phyloP scores from a whole-genome alignment of 371 early-diverging fungal genomes.

The Coemansia sp. region DNA sequence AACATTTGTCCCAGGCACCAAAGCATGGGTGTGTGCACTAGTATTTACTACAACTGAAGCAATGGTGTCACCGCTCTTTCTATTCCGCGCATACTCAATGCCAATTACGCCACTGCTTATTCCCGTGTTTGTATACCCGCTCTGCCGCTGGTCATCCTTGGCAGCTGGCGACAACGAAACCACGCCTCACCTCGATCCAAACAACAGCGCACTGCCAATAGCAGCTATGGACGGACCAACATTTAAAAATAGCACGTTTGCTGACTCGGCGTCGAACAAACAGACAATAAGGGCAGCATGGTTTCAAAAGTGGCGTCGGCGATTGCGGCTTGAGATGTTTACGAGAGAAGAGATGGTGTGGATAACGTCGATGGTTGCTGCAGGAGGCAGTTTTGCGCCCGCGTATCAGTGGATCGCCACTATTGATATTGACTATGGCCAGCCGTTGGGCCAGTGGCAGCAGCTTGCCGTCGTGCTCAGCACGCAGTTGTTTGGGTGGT shows the following conservation, averaged over 20 bases:
- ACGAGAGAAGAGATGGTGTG: slow-evolving; percentile 37
- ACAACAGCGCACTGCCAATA: neutral
- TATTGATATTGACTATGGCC: slow-evolving; percentile 34
- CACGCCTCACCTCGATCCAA: neutral
- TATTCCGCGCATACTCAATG: slow-evolving; percentile 42
- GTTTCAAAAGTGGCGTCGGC: neutral
- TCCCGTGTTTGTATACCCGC: slow-evolving; percentile 34
- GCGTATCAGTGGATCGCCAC: slow-evolving; percentile 48
- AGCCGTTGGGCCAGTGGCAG: slow-evolving; percentile 29
- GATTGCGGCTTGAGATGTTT: slow-evolving; percentile 5
- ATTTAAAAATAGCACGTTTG: slow-evolving; percentile 6
- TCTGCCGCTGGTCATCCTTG: slow-evolving; percentile 15
- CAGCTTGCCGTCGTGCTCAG: slow-evolving; percentile 30
- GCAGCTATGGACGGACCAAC: neutral
- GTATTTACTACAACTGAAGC: slow-evolving; percentile 28
- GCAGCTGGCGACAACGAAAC: neutral
- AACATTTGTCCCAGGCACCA: slow-evolving; percentile 20
- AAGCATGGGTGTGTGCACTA: slow-evolving; percentile 34
- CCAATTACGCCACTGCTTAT: slow-evolving; percentile 36
- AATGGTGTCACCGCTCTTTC: slow-evolving; percentile 35
- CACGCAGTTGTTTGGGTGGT: slow-evolving; percentile 45
- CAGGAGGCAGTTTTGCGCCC: slow-evolving; percentile 44
- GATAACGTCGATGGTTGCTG: slow-evolving; percentile 47
- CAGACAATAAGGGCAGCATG: neutral
- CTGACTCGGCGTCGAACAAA: neutral